Evolutionary conservation across 495 filamentous ascomycete species (phyloP).

Genomic region (Mytilinidion resinicola): DNA sequence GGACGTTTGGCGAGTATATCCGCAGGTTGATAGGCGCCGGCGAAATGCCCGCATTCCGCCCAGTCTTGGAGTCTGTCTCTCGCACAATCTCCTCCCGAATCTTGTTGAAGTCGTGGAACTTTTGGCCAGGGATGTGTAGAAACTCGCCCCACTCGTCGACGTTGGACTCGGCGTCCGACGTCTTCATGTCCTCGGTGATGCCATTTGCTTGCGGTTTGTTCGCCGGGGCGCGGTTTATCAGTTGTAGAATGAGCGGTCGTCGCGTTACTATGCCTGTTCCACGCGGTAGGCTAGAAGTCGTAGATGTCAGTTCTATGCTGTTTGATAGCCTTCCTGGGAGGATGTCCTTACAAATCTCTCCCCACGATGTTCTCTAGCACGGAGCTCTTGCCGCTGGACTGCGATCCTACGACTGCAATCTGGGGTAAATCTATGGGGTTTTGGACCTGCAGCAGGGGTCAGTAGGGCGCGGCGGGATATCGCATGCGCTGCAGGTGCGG

Average conservation of each 20-base stretch:
- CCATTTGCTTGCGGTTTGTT: slow-evolving; percentile 63
- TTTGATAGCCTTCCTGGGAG: not conserved
- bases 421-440: slow-evolving; percentile 99
- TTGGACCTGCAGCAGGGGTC: slow-evolving; percentile 55
- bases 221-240: slow-evolving; percentile 76
- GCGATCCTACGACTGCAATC: slow-evolving; percentile 97
- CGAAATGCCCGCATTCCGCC: slow-evolving; percentile 92
- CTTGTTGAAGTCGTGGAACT: slow-evolving; percentile 99
- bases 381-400: slow-evolving; percentile 99
- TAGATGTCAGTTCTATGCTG: slow-evolving; percentile 14
- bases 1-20: slow-evolving; percentile 96
- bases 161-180: slow-evolving; percentile 79
- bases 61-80: slow-evolving; percentile 95
- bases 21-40: slow-evolving; percentile 93
- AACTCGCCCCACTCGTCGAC: slow-evolving; percentile 98
- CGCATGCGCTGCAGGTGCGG: not conserved
- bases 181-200: slow-evolving; percentile 60
- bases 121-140: slow-evolving; percentile 94
- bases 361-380: slow-evolving; percentile 99
- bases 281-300: slow-evolving; percentile 70
- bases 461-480: slow-evolving; percentile 6
- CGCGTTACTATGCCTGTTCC: slow-evolving; percentile 97
- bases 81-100: slow-evolving; percentile 96
- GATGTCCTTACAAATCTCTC: slow-evolving; percentile 78
- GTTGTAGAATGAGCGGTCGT: slow-evolving; percentile 91